Evolutionary conservation across 139 green algal genomes (phyloP), one percentile per base, ranked within the genome.

Genomic region (Yamagishiella unicocca): DNA sequence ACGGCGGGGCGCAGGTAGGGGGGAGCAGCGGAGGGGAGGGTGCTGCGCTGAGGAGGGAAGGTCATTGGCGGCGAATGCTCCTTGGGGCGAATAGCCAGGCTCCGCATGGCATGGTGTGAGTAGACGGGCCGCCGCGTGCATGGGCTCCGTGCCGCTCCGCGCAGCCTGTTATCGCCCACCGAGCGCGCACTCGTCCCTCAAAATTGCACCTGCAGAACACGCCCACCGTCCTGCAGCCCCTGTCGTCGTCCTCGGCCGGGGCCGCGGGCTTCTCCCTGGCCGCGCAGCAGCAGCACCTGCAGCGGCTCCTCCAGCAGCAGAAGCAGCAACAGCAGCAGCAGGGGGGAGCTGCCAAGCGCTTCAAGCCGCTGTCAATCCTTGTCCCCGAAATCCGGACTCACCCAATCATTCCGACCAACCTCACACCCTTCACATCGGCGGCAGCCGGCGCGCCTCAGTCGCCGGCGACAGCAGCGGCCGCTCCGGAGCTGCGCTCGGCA

Each of bases 341-440:
- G 50, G 74, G 81, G 25, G 81, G 81, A 1, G 64, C 45, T 37
- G 66, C 31, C 66, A 87, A 87, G 67, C 82, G 82, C 46, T 87
- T 87, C 50, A 72, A 72, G 37, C 58, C 82, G 24, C 82, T 87
- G 3, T 87, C 82, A 53, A 87, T 87, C 50, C 27, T 72, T 31
- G 82, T 87, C 7, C 82, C 82, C 12, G 82, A 87, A 5, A 68
- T 80, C 67, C 46, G 42, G 17, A 38, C 82, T 1, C 82, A 87
- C 29, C 82, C 82, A 24, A 87, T 87, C 62, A 42, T 87, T 10
- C 22, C 62, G 0, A 58, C 77, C 77, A 58, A 33, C 77, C 25
- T 75, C n/a, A 75, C 79, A 21, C 79, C 61, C 2, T 42, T 85
- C 0, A 24, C 45, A 5, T 17, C 55, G 25, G 38, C 35, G 3